A percentile compares a stretch with the other conserved stretches of the same genome.
Conservation (phyloP, 2,329 filamentous ascomycete genomes). For the Chaetomiaceae sp. region DNA sequence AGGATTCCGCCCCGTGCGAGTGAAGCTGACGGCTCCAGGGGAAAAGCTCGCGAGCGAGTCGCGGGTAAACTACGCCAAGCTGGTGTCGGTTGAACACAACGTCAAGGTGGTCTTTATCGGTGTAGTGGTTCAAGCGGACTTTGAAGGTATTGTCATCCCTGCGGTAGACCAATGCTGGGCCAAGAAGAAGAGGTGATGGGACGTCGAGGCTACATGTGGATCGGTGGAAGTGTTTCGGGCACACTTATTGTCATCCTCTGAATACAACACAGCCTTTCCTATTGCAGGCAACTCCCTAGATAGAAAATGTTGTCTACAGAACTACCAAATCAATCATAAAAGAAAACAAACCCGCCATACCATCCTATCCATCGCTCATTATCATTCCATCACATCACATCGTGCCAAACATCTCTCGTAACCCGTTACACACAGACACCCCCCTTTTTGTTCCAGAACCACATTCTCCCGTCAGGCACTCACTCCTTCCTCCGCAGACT, state of each 20-base stretch:
- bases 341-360: background rate
- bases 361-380: background rate
- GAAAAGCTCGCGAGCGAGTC: conserved; percentile 45
- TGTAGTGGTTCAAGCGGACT: conserved; percentile 35
- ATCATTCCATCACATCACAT: background rate
- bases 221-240: no score
- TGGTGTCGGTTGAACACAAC: conserved; percentile 41
- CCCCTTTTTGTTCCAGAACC: background rate
- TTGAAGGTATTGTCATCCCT: conserved; percentile 33
- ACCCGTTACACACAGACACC: background rate
- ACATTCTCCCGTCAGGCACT: background rate
- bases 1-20: conserved; percentile 41
- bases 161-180: conserved; percentile 47
- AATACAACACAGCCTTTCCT: no score
- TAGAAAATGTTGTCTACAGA: no score
- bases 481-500: conserved; percentile 36
- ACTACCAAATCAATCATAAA: no score
- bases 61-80: conserved; percentile 15
- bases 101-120: conserved; percentile 51
- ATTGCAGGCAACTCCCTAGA: no score
- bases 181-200: conserved; percentile 33
- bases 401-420: background rate
- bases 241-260: no score
- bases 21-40: conserved; percentile 35
- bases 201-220: no score